Conservation (phyloP, 2,329 filamentous ascomycete species). For the Alternaria sp. region DNA sequence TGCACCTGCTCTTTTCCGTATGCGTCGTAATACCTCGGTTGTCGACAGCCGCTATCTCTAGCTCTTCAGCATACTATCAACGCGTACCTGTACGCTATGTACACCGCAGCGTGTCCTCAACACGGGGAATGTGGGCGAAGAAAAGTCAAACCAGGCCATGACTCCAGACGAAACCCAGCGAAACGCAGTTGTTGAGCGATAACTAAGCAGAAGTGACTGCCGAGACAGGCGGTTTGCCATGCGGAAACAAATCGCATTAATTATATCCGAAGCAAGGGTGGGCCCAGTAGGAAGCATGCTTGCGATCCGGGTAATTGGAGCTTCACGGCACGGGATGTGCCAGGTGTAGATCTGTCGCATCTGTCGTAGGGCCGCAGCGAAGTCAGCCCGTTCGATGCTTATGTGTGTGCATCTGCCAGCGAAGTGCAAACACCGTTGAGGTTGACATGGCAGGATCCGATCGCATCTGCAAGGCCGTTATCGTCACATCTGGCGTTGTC, state of each 20-base stretch:
- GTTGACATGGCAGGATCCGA: not conserved
- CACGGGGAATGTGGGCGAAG: not conserved
- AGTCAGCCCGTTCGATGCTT: not conserved
- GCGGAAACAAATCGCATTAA: not conserved
- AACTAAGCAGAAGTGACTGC: not conserved
- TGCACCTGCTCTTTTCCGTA: constrained; percentile 3
- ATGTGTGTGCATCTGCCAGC: not conserved
- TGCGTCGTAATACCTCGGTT: constrained; percentile 8
- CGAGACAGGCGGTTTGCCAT: not conserved
- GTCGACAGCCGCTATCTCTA: constrained; percentile 6
- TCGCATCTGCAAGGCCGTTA: not conserved
- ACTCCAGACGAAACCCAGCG: not conserved
- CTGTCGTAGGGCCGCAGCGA: not conserved
- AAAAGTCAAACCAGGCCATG: not conserved
- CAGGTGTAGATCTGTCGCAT: not conserved
- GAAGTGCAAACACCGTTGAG: not conserved
- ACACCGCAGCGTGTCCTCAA: not conserved
- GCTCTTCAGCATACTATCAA: not conserved
- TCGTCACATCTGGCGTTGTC: not conserved
- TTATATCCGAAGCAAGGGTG: not conserved
- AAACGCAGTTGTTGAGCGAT: not conserved
- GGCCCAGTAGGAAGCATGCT: not conserved
- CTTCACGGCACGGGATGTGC: not conserved
- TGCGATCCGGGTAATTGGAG: not conserved
- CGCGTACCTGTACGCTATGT: not conserved